phyloP scores from a whole-genome alignment of 2,329 filamentous ascomycete genomes.

The Diatrype stigma region DNA sequence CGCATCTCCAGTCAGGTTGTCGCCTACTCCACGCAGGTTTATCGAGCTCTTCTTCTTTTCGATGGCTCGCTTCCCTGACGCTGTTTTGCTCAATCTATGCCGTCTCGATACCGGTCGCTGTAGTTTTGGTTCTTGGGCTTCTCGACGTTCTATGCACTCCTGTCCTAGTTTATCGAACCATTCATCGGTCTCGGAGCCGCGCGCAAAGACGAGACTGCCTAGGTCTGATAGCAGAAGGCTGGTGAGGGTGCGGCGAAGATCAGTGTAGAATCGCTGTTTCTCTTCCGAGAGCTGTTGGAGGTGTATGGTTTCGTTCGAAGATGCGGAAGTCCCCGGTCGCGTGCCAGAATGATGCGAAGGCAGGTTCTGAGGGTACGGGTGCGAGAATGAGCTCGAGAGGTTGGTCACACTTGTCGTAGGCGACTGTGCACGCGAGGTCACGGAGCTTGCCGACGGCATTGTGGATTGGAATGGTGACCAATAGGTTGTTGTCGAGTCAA shows the following conservation, averaged over 20 bases:
- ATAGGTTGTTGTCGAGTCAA: conserved; percentile 74
- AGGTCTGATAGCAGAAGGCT: conserved; percentile 86
- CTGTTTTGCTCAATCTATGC: conserved; percentile 40
- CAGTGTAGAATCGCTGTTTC: conserved; percentile 72
- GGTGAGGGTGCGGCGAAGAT: conserved; percentile 74
- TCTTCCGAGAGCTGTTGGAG: conserved; percentile 60
- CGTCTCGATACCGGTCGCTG: conserved; percentile 36
- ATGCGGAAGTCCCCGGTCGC: conserved; percentile 62
- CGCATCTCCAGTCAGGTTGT: conserved; percentile 29
- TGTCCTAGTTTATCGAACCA: conserved; percentile 74
- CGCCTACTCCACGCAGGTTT: conserved; percentile 53
- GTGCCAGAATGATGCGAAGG: conserved; percentile 45
- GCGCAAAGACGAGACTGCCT: conserved; percentile 78
- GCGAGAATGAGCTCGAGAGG: conserved; percentile 46
- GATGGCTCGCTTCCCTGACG: conserved; percentile 44
- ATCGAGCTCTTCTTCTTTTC: conserved; percentile 67
- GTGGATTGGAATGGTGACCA: conserved; percentile 82
- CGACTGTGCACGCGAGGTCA: conserved; percentile 55
- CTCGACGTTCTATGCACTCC: conserved; percentile 60
- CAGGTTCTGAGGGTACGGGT: conserved; percentile 36
- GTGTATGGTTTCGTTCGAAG: conserved; percentile 64
- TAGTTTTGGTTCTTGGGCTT: conserved; percentile 48
- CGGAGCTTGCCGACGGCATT: conserved; percentile 59
- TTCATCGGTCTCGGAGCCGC: conserved; percentile 85
- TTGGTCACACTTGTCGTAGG: conserved; percentile 59